These are phyloP conservation scores for Naganishia cerealis DNA, from an alignment of 1,284 basidiomycete genomes.

Conservation along the genomic window DNA sequence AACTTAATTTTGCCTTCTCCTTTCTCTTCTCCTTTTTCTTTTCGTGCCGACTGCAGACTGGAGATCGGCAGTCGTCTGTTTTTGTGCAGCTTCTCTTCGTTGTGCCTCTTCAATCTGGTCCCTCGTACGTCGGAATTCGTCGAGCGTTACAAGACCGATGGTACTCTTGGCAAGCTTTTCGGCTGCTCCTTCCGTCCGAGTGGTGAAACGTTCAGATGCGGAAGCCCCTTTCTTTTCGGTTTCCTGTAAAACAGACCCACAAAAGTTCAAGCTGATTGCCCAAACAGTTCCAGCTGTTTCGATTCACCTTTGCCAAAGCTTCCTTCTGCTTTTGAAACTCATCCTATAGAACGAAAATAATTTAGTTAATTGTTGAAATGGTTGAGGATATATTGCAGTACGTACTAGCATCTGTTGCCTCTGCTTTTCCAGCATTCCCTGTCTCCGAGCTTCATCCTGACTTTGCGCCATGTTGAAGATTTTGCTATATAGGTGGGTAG, in stretches of 20 bases:
- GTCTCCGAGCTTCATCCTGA: conserved; percentile 32
- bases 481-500: neutral
- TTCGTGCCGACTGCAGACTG: conserved; percentile 17
- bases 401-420: conserved; percentile 28
- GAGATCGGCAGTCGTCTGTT: conserved; percentile 34
- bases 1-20: conserved; percentile 88
- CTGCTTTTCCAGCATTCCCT: conserved; percentile 34
- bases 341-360: neutral
- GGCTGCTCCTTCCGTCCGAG: conserved; percentile 91
- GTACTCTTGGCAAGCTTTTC: conserved; percentile 90
- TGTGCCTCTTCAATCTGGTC: conserved; percentile 91
- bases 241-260: conserved; percentile 8
- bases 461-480: conserved; percentile 29
- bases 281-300: neutral
- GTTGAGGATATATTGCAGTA: neutral
- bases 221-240: conserved; percentile 29
- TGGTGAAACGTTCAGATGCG: conserved; percentile 76
- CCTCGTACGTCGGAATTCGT: conserved; percentile 86
- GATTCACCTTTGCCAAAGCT: conserved; percentile 27
- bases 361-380: neutral
- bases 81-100: conserved; percentile 75
- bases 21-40: conserved; percentile 69
- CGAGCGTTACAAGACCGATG: conserved; percentile 85
- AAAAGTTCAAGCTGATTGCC: neutral
- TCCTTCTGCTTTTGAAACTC: conserved; percentile 33